Evolutionary conservation across 371 early-diverging fungal genomes (phyloP).

Genomic region (Amoeboaphelidium occidentale): DNA sequence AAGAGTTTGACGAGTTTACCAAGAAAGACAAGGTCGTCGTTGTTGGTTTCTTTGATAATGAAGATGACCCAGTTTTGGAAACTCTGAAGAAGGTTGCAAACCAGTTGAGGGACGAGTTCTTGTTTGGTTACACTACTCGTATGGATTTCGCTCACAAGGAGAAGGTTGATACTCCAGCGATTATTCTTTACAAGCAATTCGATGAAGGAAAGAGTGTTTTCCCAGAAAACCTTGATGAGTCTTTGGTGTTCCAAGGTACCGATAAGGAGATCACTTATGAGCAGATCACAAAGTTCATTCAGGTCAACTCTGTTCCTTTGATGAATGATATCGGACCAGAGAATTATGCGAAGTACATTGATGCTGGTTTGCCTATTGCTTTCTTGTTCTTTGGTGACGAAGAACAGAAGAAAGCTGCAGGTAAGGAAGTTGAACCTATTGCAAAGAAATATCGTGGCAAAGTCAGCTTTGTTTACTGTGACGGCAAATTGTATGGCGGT

Average conservation of each 20-base stretch:
- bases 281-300: constrained; percentile 32
- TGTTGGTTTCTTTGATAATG: constrained; percentile 40
- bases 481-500: constrained; percentile 51
- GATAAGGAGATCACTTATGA: constrained; percentile 22
- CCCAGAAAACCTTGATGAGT: constrained; percentile 10
- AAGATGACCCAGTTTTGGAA: constrained; percentile 29
- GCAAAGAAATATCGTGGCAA: constrained; percentile 65
- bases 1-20: constrained; percentile 40
- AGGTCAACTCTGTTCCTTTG: constrained; percentile 46
- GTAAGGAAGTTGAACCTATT: constrained; percentile 14
- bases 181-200: constrained; percentile 67
- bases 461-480: constrained; percentile 64
- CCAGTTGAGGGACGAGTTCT: constrained; percentile 43
- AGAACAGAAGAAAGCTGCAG: constrained; percentile 27
- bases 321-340: constrained; percentile 68
- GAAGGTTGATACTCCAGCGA: constrained; percentile 23
- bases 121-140: constrained; percentile 52
- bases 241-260: not conserved
- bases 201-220: constrained; percentile 53
- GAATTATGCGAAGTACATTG: constrained; percentile 58
- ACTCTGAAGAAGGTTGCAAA: constrained; percentile 38
- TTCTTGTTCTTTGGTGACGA: constrained; percentile 49
- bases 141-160: constrained; percentile 19
- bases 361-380: constrained; percentile 56
- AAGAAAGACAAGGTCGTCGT: constrained; percentile 60